Conservation (phyloP, 164 flowering plant species). For the Warburgia ugandensis region DNA sequence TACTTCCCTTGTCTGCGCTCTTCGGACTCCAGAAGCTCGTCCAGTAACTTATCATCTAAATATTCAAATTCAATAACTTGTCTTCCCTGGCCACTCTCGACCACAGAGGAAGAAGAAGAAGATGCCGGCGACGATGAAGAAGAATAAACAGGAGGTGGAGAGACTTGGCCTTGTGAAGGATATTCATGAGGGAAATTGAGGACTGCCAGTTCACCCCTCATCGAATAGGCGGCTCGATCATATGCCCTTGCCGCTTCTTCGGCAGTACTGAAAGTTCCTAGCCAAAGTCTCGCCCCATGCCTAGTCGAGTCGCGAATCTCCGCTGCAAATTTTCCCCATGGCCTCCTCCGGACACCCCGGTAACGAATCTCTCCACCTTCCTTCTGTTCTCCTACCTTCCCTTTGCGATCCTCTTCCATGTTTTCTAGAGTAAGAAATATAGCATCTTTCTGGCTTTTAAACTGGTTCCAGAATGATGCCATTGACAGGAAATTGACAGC, state of each 20-base stretch:
- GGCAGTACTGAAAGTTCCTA: conserved; percentile 13
- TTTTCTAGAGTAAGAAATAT: background rate
- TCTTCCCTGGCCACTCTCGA: background rate
- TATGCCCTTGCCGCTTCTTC: conserved; percentile 19
- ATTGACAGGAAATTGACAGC: background rate
- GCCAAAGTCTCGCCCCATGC: conserved; percentile 13
- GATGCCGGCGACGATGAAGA: background rate
- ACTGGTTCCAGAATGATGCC: background rate
- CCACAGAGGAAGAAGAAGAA: background rate
- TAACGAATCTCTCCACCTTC: conserved; percentile 7
- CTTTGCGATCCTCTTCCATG: background rate
- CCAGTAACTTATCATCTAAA: conserved; percentile 5
- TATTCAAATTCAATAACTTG: conserved; percentile 8
- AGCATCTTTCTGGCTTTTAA: background rate
- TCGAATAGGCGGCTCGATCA: conserved; percentile 11
- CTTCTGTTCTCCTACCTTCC: conserved; percentile 1
- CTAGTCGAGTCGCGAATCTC: conserved; percentile 15
- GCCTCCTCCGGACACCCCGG: conserved; percentile 14
- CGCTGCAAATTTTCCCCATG: conserved; percentile 16
- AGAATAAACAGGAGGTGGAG: background rate
- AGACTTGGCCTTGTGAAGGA: background rate
- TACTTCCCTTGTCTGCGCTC: too few relatives aligned
- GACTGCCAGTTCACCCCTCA: conserved; percentile 12
- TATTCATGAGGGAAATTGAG: conserved; percentile 11
- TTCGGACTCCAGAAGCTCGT: conserved; percentile 6